A percentile compares a stretch with the other conserved stretches of the same genome.
phyloP scores from a whole-genome alignment of 257 asterid species.

The Penstemon barbatus region DNA sequence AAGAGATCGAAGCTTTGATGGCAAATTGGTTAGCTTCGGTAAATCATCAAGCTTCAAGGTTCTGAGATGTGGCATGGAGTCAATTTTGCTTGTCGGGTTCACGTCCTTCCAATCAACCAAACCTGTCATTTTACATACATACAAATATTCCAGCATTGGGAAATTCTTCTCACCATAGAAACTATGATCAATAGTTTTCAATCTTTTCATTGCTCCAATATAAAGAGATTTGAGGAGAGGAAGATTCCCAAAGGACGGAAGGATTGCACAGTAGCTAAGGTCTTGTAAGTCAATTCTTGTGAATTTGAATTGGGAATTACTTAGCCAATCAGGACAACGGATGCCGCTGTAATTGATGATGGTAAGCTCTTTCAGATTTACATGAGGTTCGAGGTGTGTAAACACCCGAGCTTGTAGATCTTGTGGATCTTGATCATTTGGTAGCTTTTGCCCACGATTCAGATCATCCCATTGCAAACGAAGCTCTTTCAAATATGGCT shows the following conservation, averaged over 20 bases:
- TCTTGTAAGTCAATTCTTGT: slow-evolving; percentile 17
- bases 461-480: slow-evolving; percentile 6
- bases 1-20: not conserved
- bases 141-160: not conserved
- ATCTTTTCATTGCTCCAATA: not conserved
- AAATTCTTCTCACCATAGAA: slow-evolving; percentile 5
- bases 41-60: not conserved
- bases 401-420: not conserved
- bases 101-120: not conserved
- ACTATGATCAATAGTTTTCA: not conserved
- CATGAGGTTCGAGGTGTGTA: slow-evolving; percentile 22
- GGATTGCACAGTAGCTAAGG: slow-evolving; percentile 1
- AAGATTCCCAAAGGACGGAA: slow-evolving; percentile 16
- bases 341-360: slow-evolving; percentile 9
- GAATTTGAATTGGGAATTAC: not conserved
- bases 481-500: slow-evolving; percentile 17
- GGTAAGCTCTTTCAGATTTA: not conserved
- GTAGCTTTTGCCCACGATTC: not conserved
- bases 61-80: slow-evolving; percentile 1
- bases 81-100: not conserved
- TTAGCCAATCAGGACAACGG: not conserved
- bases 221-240: not conserved
- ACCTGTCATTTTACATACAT: not conserved
- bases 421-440: not conserved
- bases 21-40: not conserved